A percentile compares a stretch with the other conserved stretches of the same genome.
These are phyloP conservation scores for Pseudocohnilembus persalinus DNA, from an alignment of 169 alveolate species.

Conservation along the genomic window DNA sequence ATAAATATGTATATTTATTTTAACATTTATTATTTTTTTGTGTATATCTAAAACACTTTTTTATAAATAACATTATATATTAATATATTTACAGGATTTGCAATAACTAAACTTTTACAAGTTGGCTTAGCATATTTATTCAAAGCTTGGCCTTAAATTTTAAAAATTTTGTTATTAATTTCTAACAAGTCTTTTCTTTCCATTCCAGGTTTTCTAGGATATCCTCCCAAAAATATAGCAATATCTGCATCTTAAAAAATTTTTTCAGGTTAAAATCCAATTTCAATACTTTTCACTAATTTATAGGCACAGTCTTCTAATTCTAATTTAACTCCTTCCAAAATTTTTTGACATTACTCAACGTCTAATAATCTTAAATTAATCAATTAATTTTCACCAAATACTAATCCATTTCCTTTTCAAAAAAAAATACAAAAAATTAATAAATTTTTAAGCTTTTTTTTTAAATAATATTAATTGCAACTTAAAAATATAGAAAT, in stretches of 20 bases:
- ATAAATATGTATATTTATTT: too few relatives aligned
- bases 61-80: not conserved
- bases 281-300: slow-evolving; percentile 50
- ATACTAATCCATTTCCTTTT: slow-evolving; percentile 52
- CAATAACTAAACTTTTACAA: slow-evolving; percentile 78
- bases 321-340: slow-evolving; percentile 75
- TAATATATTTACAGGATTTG: slow-evolving; percentile 64
- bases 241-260: slow-evolving; percentile 81
- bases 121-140: slow-evolving; percentile 72
- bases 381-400: slow-evolving; percentile 67
- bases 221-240: slow-evolving; percentile 80
- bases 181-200: slow-evolving; percentile 82
- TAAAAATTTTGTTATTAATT: slow-evolving; percentile 71
- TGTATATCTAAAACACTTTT: not conserved
- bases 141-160: slow-evolving; percentile 73
- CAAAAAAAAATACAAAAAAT: too few relatives aligned
- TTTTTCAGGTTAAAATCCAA: slow-evolving; percentile 64
- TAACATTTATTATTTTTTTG: too few relatives aligned
- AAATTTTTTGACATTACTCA: slow-evolving; percentile 56
- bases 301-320: slow-evolving; percentile 77
- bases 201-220: slow-evolving; percentile 86
- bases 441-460: too few relatives aligned
- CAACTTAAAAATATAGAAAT: too few relatives aligned
- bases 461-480: too few relatives aligned
- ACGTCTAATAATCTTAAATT: slow-evolving; percentile 68